These are phyloP conservation scores for Syncephalastrum contaminatum DNA, from an alignment of 371 early-diverging fungal species.

Conservation along the genomic window DNA sequence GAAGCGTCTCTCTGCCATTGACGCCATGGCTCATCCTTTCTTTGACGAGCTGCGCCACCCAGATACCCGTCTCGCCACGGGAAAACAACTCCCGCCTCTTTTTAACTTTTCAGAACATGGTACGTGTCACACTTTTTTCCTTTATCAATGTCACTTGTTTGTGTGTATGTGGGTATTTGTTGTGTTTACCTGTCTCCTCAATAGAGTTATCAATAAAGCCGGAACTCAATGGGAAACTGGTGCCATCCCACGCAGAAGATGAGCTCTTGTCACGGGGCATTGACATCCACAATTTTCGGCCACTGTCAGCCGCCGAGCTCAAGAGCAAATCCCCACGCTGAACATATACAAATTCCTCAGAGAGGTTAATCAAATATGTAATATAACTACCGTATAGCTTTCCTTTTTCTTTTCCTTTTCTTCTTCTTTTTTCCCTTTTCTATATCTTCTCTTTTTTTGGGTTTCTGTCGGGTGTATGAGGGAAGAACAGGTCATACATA, in stretches of 20 bases:
- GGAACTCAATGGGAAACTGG: constrained; percentile 54
- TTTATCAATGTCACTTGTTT: neutral
- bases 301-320: constrained; percentile 37
- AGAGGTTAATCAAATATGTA: too few relatives aligned
- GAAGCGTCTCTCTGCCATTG: constrained; percentile 87
- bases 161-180: neutral
- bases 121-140: constrained; percentile 23
- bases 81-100: constrained; percentile 81
- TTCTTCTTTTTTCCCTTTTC: too few relatives aligned
- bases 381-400: too few relatives aligned
- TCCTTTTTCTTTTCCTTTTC: too few relatives aligned
- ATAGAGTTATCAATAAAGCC: constrained; percentile 53
- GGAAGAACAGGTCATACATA: too few relatives aligned
- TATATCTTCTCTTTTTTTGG: too few relatives aligned
- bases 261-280: constrained; percentile 50
- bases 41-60: constrained; percentile 95
- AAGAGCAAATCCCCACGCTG: constrained; percentile 18
- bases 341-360: constrained; percentile 1
- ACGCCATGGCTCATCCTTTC: constrained; percentile 94
- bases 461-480: too few relatives aligned
- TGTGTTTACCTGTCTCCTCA: neutral
- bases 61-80: constrained; percentile 76
- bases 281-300: constrained; percentile 44
- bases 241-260: constrained; percentile 62
- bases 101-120: constrained; percentile 90